Evolutionary conservation across 768 basidiomycete species (phyloP).

Genomic region (Dentipellis sp.): DNA sequence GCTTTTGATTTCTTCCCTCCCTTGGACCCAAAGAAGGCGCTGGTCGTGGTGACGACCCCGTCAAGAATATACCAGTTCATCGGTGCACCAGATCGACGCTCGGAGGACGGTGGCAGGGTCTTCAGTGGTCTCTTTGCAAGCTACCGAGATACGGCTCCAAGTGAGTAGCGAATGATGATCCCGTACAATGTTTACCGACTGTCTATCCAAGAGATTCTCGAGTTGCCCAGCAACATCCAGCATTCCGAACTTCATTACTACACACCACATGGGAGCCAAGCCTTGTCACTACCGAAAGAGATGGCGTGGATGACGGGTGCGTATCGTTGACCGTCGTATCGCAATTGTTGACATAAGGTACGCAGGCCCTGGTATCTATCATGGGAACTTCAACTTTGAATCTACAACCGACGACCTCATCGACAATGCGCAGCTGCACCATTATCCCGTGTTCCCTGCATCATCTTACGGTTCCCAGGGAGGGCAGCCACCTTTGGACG

Average conservation of each 20-base stretch:
- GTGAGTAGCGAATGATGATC: conserved; percentile 34
- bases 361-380: conserved; percentile 81
- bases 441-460: conserved; percentile 47
- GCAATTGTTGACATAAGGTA: conserved; percentile 2
- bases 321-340: conserved; percentile 12
- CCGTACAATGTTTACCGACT: conserved; percentile 1
- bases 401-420: conserved; percentile 64
- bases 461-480: conserved; percentile 22
- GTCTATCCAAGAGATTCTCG: conserved; percentile 64
- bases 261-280: conserved; percentile 61
- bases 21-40: conserved; percentile 46
- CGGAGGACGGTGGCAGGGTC: conserved; percentile 69
- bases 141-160: conserved; percentile 73
- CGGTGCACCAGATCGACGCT: conserved; percentile 54
- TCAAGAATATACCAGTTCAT: conserved; percentile 88
- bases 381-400: conserved; percentile 68
- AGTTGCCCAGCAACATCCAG: conserved; percentile 72
- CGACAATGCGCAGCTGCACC: conserved; percentile 69
- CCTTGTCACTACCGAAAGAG: conserved; percentile 55
- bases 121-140: conserved; percentile 66
- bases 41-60: conserved; percentile 78
- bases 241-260: conserved; percentile 78
- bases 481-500: conserved; percentile 21
- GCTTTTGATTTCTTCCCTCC: conserved; percentile 71
- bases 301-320: conserved; percentile 91